phyloP scores from a whole-genome alignment of 352 stramenopile genomes.

The Vaucheria bursata region DNA sequence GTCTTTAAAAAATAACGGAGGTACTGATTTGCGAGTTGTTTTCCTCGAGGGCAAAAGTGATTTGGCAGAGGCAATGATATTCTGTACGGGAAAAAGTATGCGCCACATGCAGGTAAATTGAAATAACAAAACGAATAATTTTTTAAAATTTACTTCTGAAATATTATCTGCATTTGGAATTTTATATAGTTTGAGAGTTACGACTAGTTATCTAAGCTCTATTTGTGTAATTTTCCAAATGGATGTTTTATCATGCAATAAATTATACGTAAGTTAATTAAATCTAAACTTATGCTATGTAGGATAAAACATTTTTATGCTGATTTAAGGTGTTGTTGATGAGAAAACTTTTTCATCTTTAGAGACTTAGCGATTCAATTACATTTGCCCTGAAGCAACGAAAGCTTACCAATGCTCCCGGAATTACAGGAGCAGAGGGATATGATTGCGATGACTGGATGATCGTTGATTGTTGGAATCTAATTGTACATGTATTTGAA shows the following conservation, averaged over 20 bases:
- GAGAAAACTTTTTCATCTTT: too few species aligned
- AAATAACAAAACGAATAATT: too few species aligned
- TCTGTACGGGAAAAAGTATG: slow-evolving; percentile 66
- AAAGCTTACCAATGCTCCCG: slow-evolving; percentile 26
- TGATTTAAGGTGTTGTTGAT: too few species aligned
- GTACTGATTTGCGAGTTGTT: slow-evolving; percentile 25
- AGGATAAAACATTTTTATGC: too few species aligned
- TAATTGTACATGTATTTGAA: slow-evolving; percentile 73
- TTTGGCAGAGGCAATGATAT: slow-evolving; percentile 74
- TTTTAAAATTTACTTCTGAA: too few species aligned
- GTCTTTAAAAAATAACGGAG: slow-evolving; percentile 30
- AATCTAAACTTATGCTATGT: too few species aligned
- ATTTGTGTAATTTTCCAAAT: too few species aligned
- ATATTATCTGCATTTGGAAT: too few species aligned
- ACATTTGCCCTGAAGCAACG: slow-evolving; percentile 14
- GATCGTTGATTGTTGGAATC: slow-evolving; percentile 76
- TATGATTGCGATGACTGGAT: slow-evolving; percentile 80
- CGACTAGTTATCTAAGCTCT: too few species aligned
- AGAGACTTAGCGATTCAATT: neutral
- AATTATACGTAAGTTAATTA: too few species aligned
- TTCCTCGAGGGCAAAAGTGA: slow-evolving; percentile 31
- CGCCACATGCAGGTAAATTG: slow-evolving; percentile 61
- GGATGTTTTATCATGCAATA: too few species aligned
- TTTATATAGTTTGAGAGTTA: too few species aligned
- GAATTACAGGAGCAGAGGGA: slow-evolving; percentile 61